A percentile compares a stretch with the other conserved stretches of the same genome.
phyloP scores from a whole-genome alignment of 2,329 filamentous ascomycete genomes.

The Exophiala aquamarina region DNA sequence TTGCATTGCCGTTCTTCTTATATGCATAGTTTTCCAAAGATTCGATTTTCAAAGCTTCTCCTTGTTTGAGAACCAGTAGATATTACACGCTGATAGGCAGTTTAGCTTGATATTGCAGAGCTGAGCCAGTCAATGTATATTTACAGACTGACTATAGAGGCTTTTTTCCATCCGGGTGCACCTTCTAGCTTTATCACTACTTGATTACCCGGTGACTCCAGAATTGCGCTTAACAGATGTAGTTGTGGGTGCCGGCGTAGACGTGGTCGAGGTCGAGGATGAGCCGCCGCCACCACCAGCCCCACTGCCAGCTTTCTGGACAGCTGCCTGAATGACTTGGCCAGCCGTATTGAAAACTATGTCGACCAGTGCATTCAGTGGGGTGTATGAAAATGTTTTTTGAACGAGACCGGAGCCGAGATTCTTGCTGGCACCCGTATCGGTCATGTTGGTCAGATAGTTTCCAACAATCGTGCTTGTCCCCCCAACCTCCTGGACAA shows the following conservation, averaged over 20 bases:
- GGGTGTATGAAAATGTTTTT: slow-evolving; percentile 54
- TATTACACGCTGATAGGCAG: too few species aligned
- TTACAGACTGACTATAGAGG: too few species aligned
- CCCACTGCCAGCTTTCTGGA: slow-evolving; percentile 12
- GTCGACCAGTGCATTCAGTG: slow-evolving; percentile 53
- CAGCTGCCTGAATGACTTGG: slow-evolving; percentile 53
- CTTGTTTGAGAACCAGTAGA: too few species aligned
- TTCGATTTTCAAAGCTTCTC: too few species aligned
- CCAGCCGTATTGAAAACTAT: slow-evolving; percentile 57
- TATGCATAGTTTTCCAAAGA: too few species aligned
- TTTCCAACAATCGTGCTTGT: slow-evolving; percentile 59
- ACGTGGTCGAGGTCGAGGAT: slow-evolving; percentile 4
- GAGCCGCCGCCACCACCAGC: slow-evolving; percentile 5
- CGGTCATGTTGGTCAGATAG: slow-evolving; percentile 60
- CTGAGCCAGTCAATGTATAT: too few species aligned
- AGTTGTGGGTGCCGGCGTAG: slow-evolving; percentile 9
- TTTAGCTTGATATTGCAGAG: too few species aligned
- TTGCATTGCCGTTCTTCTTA: too few species aligned
- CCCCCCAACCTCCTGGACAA: slow-evolving; percentile 59
- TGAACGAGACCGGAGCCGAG: slow-evolving; percentile 36
- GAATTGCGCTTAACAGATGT: background rate
- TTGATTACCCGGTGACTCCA: too few species aligned
- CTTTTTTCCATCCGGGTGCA: too few species aligned
- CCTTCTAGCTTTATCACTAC: too few species aligned
- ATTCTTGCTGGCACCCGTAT: slow-evolving; percentile 33